A percentile compares a stretch with the other conserved stretches of the same genome.
These are phyloP conservation scores for Talaromyces ruber DNA, from an alignment of 495 filamentous ascomycete genomes.

Conservation along the genomic window DNA sequence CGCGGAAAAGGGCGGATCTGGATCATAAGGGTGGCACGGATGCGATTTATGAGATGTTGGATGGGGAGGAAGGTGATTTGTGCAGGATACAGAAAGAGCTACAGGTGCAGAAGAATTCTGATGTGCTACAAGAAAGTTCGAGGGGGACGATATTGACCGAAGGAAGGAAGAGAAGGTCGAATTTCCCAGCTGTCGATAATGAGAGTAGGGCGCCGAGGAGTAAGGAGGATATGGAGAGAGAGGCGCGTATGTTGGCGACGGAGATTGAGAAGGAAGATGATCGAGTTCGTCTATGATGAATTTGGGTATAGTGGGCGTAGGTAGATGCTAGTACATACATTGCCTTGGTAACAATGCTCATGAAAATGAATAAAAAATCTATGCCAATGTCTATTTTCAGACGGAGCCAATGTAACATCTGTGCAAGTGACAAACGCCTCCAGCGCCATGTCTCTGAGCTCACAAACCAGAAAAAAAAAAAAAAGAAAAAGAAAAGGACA, in stretches of 20 bases:
- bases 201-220: conserved; percentile 57
- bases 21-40: conserved; percentile 44
- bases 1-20: conserved; percentile 52
- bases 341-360: background rate
- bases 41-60: conserved; percentile 71
- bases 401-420: background rate
- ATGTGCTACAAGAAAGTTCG: background rate
- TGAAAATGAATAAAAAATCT: background rate
- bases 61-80: conserved; percentile 81
- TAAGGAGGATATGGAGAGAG: conserved; percentile 68
- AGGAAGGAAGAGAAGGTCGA: conserved; percentile 19
- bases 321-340: background rate
- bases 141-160: background rate
- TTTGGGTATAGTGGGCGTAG: background rate
- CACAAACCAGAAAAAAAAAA: too few relatives aligned
- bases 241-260: conserved; percentile 58
- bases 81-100: conserved; percentile 37
- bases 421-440: background rate
- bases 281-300: background rate
- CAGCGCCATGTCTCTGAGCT: conserved; percentile 3
- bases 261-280: conserved; percentile 39
- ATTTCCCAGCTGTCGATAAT: conserved; percentile 57
- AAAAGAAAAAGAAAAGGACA: background rate
- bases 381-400: background rate
- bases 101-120: conserved; percentile 4